Conservation (phyloP, 2,329 filamentous ascomycete species). For the Fusarium setosum region DNA sequence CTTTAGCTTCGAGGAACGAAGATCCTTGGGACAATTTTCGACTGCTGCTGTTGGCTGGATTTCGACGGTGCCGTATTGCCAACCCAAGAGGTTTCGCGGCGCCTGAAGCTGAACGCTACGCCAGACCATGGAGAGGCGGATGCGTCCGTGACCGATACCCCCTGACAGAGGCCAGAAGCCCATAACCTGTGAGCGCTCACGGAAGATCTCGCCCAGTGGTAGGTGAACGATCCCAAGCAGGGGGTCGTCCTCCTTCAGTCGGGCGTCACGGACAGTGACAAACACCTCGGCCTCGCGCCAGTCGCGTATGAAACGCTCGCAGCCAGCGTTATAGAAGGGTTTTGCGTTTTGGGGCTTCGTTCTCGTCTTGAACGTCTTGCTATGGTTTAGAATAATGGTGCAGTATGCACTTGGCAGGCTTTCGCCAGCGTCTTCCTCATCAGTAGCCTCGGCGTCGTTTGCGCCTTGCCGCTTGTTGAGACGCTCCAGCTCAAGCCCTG, state of each 20-base stretch:
- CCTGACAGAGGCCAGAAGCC: slow-evolving; percentile 75
- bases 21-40: slow-evolving; percentile 58
- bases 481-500: slow-evolving; percentile 71
- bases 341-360: slow-evolving; percentile 84
- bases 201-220: slow-evolving; percentile 70
- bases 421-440: slow-evolving; percentile 71
- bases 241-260: slow-evolving; percentile 76
- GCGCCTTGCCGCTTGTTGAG: slow-evolving; percentile 66
- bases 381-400: slow-evolving; percentile 79
- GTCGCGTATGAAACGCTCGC: slow-evolving; percentile 77
- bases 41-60: slow-evolving; percentile 62
- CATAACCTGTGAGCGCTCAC: slow-evolving; percentile 72
- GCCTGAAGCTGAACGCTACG: slow-evolving; percentile 74
- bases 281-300: slow-evolving; percentile 76
- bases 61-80: slow-evolving; percentile 79
- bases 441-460: slow-evolving; percentile 58
- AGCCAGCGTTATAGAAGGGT: slow-evolving; percentile 83
- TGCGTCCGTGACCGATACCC: slow-evolving; percentile 77
- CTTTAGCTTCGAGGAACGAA: slow-evolving; percentile 66
- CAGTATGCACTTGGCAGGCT: slow-evolving; percentile 78
- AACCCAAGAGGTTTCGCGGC: slow-evolving; percentile 69
- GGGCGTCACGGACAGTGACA: slow-evolving; percentile 73
- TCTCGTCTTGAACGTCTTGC: slow-evolving; percentile 75
- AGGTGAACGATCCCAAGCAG: slow-evolving; percentile 78
- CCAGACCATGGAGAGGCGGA: slow-evolving; percentile 78